Base-by-base conservation (phyloP, 2,329 filamentous ascomycete genomes). In the Colletotrichum sp. region DNA sequence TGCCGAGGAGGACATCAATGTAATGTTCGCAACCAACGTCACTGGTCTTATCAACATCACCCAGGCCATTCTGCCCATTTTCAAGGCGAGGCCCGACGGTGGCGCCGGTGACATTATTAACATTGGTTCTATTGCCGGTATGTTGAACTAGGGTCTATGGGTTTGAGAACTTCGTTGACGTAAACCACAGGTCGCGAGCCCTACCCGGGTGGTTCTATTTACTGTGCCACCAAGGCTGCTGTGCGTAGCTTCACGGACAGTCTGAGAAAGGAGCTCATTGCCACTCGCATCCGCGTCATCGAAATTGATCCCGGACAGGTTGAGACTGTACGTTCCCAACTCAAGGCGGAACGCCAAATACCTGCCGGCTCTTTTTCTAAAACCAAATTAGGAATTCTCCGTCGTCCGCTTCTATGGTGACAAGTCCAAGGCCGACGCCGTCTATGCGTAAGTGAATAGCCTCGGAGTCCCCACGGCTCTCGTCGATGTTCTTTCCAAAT, bases 41-140 rank as follows among this genome's bases (percentile, higher is more conserved):
- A 97, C 94, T 3, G 97, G 97, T 32, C 89, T 99, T 39, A 97
- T 99, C 88, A 95, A 96, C 88, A 95, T 98, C 94, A 98, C 97
- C 1, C 97, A 99, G 88, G 95, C 95, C 61, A 89, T 98, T 56
- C 85, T 98, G 22, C 92, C 94, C 68, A 93, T 96, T 83, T 97
- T 96, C 89, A 94, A 95, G 85, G 88, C 91, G 80, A 94, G 90
- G 84, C 91, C 86, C 82, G 90, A 96, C 72, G 93, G 94, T 75
- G 96, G 96, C 73, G 88, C 91, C 58, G 96, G 96, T 80, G 97
- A 98, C 83, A 96, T 99, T 83, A 98, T 99, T 87, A 98, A 98
- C 82, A 87, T 98, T 81, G 96, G 96, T 77, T 96, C 93, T 79
- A 96, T 98, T 82, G 96, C 96, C n/a, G 96, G 84, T 83, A 76